A percentile compares a stretch with the other conserved stretches of the same genome.
These are phyloP conservation scores for Saturnispora kantuleensis DNA, from an alignment of 805 yeast genomes.

Conservation along the genomic window DNA sequence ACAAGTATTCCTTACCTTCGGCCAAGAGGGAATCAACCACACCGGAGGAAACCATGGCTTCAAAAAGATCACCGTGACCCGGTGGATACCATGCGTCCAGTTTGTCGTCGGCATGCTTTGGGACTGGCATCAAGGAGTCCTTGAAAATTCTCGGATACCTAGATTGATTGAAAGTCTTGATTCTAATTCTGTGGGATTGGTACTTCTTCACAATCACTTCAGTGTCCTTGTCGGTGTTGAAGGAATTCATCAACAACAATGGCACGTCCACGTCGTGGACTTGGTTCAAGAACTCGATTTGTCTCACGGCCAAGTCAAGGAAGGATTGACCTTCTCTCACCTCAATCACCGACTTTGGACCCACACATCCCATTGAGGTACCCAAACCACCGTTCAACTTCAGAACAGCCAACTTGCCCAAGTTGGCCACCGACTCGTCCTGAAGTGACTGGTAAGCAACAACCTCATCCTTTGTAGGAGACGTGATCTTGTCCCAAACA, in stretches of 20 bases:
- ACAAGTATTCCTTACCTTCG: slow-evolving; percentile 89
- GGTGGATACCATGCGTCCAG: slow-evolving; percentile 97
- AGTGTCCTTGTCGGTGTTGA: slow-evolving; percentile 95
- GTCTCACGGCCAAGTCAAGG: slow-evolving; percentile 91
- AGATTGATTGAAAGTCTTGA: slow-evolving; percentile 96
- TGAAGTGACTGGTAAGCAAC: slow-evolving; percentile 57
- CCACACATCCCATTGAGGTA: slow-evolving; percentile 99
- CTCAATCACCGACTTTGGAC: slow-evolving; percentile 96
- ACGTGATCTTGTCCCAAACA: slow-evolving; percentile 93
- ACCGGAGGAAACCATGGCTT: slow-evolving; percentile 80
- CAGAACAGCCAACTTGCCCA: slow-evolving; percentile 84
- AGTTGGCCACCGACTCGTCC: slow-evolving; percentile 30
- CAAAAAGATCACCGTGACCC: slow-evolving; percentile 98
- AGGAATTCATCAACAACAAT: slow-evolving; percentile 92
- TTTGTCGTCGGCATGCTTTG: slow-evolving; percentile 60
- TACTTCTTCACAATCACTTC: slow-evolving; percentile 92
- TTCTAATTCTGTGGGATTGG: slow-evolving; percentile 91
- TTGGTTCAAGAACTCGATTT: slow-evolving; percentile 89
- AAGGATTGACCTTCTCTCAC: slow-evolving; percentile 98
- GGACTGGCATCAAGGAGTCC: slow-evolving; percentile 95
- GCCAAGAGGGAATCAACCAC: slow-evolving; percentile 81
- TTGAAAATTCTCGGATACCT: slow-evolving; percentile 91
- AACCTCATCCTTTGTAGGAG: slow-evolving; percentile 85
- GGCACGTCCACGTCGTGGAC: slow-evolving; percentile 90
- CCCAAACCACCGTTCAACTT: slow-evolving; percentile 98